phyloP scores from a whole-genome alignment of 768 basidiomycete species.

The Mycena leptocephala region DNA sequence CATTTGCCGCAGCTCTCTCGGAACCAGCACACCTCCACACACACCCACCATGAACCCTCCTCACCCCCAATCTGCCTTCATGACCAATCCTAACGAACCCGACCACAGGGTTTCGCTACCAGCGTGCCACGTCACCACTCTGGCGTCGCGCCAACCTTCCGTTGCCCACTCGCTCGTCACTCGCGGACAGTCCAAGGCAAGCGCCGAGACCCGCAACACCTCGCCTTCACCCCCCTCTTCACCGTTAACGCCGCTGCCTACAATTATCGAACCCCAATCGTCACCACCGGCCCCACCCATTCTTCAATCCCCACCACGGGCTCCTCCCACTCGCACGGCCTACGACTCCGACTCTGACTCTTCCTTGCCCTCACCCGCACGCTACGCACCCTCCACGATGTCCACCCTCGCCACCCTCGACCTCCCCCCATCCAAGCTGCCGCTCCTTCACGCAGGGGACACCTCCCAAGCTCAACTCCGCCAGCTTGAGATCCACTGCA shows the following conservation, averaged over 20 bases:
- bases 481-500: neutral
- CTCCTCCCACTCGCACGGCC: too few relatives aligned
- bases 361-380: neutral
- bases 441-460: neutral
- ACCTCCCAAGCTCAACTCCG: neutral
- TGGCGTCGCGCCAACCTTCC: neutral
- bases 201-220: neutral
- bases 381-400: neutral
- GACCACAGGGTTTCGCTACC: neutral
- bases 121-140: neutral
- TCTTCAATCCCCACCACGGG: neutral
- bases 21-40: neutral
- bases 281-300: too few relatives aligned
- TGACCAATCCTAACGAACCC: neutral
- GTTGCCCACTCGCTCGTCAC: neutral
- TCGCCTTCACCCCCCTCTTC: neutral
- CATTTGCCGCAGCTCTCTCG: neutral
- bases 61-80: neutral
- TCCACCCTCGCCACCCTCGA: neutral
- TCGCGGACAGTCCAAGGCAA: neutral
- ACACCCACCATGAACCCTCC: neutral
- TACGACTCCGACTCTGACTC: neutral
- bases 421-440: neutral
- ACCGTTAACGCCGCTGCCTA: neutral
- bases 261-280: neutral